Conservation (phyloP, 106 monocot species). For the Phalaenopsis aphrodite region DNA sequence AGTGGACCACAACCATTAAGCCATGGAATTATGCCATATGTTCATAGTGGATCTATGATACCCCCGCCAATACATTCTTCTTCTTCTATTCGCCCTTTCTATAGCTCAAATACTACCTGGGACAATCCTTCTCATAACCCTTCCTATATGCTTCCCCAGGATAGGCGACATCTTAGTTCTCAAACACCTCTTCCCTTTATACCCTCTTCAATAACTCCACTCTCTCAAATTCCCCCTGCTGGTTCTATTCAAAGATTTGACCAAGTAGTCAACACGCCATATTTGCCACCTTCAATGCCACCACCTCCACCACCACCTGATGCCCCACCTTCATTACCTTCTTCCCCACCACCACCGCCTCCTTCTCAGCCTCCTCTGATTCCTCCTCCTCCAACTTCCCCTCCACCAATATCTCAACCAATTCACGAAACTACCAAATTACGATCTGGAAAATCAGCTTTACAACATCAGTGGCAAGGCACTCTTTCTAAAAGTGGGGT, state of each 20-base stretch:
- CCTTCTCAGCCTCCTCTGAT: conserved; percentile 53
- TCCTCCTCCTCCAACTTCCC: conserved; percentile 69
- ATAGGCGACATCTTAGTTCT: conserved; percentile 29
- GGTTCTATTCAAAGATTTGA: conserved; percentile 35
- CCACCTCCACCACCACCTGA: conserved; percentile 37
- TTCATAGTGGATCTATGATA: conserved; percentile 39
- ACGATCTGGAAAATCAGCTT: conserved; percentile 13
- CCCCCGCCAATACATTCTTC: conserved; percentile 47
- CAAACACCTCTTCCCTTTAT: conserved; percentile 64
- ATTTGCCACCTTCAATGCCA: conserved; percentile 22
- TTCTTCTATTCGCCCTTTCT: conserved; percentile 34
- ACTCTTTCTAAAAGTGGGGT: conserved; percentile 88
- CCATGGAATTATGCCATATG: conserved; percentile 17
- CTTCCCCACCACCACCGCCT: conserved; percentile 51
- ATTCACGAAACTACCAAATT: conserved; percentile 15
- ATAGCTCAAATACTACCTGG: conserved; percentile 47
- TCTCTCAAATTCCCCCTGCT: conserved; percentile 61
- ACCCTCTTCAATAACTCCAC: conserved; percentile 77
- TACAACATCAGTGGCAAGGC: conserved; percentile 65
- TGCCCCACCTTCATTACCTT: conserved; percentile 37
- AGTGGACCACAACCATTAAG: conserved; percentile 22
- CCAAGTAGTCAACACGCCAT: conserved; percentile 18
- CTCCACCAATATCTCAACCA: conserved; percentile 32
- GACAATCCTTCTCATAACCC: conserved; percentile 31
- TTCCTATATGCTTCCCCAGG: conserved; percentile 26